A percentile compares a stretch with the other conserved stretches of the same genome.
Evolutionary conservation across 148 eudicot species (phyloP).

Genomic region (Arbutus unedo): DNA sequence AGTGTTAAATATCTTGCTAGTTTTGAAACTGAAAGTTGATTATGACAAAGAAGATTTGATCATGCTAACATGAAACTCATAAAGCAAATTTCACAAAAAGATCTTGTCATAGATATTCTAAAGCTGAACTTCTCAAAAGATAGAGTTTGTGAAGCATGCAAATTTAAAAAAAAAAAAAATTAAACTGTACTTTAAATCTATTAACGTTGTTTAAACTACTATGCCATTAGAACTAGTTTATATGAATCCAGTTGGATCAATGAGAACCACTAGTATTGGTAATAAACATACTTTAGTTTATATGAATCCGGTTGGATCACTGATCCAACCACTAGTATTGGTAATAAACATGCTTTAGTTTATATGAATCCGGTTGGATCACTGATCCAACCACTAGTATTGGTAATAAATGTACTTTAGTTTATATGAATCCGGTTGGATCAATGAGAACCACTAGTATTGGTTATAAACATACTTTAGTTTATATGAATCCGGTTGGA

Average conservation of each 20-base stretch:
- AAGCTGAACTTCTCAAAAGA: not conserved
- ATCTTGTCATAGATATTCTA: not conserved
- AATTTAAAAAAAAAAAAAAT: too few relatives aligned
- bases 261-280: not conserved
- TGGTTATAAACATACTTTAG: too few relatives aligned
- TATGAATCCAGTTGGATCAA: not conserved
- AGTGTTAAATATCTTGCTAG: not conserved
- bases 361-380: too few relatives aligned
- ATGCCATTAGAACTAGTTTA: not conserved
- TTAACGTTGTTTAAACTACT: not conserved
- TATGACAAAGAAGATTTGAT: not conserved
- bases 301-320: too few relatives aligned
- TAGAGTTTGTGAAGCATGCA: not conserved
- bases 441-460: too few relatives aligned
- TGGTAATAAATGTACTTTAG: too few relatives aligned
- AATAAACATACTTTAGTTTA: too few relatives aligned
- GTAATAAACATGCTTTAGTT: too few relatives aligned
- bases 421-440: too few relatives aligned
- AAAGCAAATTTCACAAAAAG: not conserved
- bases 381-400: too few relatives aligned
- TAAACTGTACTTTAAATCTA: not conserved
- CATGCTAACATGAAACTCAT: not conserved
- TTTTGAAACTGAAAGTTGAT: not conserved
- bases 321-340: too few relatives aligned
- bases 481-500: too few relatives aligned